Evolutionary conservation across 768 basidiomycete species (phyloP), one percentile per base, ranked within the genome.

Genomic region (Pleurotus djamor): DNA sequence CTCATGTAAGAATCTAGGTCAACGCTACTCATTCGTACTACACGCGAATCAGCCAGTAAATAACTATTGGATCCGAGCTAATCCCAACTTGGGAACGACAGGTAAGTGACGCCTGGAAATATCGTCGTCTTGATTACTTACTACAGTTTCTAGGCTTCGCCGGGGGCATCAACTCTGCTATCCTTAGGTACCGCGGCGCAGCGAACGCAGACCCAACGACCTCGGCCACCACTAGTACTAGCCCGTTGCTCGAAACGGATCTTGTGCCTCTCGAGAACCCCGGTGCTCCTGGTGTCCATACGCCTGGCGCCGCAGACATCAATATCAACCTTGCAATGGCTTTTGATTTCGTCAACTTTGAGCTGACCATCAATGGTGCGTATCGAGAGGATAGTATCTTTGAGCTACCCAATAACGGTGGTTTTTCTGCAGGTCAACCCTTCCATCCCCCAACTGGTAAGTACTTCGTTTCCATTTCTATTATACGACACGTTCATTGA

Each of bases 1-100:
- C 21, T 28, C 21, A 28, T 28, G 21, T 28, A 3, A 28, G 21
- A 35, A 4, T 16, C 33, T 54, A 61, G 60, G 55, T 21, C 77
- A 78, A 60, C 68, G 77, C 41, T 78, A 77, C 64, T 78, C 77
- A 37, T 67, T 79, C 43, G 66, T 78, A 16, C 69, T 79, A n/a
- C 37, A 65, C 37, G 79, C 79, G 7, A 66, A 72, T 47, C 72
- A 76, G 54, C 59, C 71, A 0, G 63, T 70, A 1, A 70, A 66
- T 58, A 80, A 80, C 61, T 81, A 81, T 52, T 79, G 78, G 76
- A 68, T 79, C 28, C 76, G 74, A 8, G 71, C 72, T 8, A 44
- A 66, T 49, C 71, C 76, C 4, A 67, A 65, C 34, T 52, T 58
- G 10, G 69, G 70, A 1, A 67, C 65, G 9, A 62, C 60, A 41